Evolutionary conservation across 495 filamentous ascomycete species (phyloP).

Genomic region (Lasiosphaeria ovina): DNA sequence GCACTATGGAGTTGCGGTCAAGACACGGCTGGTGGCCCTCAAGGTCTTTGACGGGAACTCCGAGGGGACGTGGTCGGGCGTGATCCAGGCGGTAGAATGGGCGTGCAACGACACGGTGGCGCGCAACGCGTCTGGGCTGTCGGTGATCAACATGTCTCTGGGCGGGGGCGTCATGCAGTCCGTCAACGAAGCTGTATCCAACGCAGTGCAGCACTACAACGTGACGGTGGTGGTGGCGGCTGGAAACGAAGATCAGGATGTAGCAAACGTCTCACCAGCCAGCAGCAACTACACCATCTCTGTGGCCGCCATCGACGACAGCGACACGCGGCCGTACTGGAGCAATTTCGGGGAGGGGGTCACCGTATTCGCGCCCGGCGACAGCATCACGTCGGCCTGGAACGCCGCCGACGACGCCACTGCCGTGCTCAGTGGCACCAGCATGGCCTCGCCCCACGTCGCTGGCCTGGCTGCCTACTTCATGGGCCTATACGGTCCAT

Average conservation of each 20-base stretch:
- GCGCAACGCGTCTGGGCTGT: conserved; percentile 31
- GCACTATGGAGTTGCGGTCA: conserved; percentile 63
- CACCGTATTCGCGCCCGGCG: conserved; percentile 58
- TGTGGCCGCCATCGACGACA: conserved; percentile 50
- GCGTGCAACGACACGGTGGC: conserved; percentile 45
- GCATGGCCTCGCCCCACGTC: conserved; percentile 60
- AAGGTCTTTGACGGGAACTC: conserved; percentile 53
- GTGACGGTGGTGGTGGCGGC: conserved; percentile 48
- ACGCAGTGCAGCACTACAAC: conserved; percentile 41
- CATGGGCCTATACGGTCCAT: conserved; percentile 28
- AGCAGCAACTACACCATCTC: conserved; percentile 52
- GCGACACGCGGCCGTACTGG: conserved; percentile 47
- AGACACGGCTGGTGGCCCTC: conserved; percentile 56
- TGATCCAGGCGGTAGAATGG: conserved; percentile 55
- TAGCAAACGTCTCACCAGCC: conserved; percentile 45
- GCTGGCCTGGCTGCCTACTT: conserved; percentile 57
- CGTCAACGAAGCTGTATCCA: conserved; percentile 48
- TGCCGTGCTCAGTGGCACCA: conserved; percentile 58
- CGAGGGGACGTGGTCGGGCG: conserved; percentile 27
- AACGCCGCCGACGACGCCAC: conserved; percentile 12
- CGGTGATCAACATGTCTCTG: conserved; percentile 52
- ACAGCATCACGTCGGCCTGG: conserved; percentile 31
- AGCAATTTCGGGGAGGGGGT: conserved; percentile 58
- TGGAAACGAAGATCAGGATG: conserved; percentile 44
- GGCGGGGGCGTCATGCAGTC: conserved; percentile 49